Base-by-base conservation (phyloP, 108 stramenopile species). In the Skeletonema costatum region DNA sequence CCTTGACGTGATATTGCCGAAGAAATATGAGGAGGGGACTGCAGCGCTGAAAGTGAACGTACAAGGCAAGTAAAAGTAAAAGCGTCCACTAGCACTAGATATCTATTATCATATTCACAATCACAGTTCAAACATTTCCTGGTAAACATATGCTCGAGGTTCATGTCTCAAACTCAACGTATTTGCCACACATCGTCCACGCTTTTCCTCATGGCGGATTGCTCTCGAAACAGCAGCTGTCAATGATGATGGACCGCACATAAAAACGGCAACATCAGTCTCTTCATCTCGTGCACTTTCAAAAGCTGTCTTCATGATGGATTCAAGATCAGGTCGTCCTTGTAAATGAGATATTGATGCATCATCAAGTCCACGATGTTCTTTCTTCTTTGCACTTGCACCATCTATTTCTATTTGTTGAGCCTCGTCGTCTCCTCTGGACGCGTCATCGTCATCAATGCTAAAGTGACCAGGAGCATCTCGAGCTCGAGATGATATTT, bases 201-300 rank as follows among this genome's bases (percentile, higher is more conserved):
- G 5, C 7, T 25, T 35, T 31, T 66, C 36, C 25, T 74, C 56
- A 19, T 5, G 60, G 35, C 81, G 73, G 53, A 56, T 51, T 2
- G 75, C 80, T 33, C 60, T 39, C 61, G 44, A 33, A 16, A 81
- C 80, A 29, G 60, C 62, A 61, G 63, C 32, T 5, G 66, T 62
- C 84, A 85, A 48, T 10, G 70, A 33, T 29, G 64, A 59, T 16
- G 84, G 84, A 32, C 84, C 84, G 51, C 84, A 85, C 59, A 81
- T 71, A 60, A 81, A 81, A 46, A 85, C 68, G 2, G 71, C 79
- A 11, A 74, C 5, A 46, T 74, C 50, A 48, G 36, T 58, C 51
- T 66, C 50, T 25, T 66, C 29, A 14, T 65, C 51, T 16, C 19
- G 33, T 60, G 32, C 51, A 8, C 58, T 59, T 44, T 60, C 61